phyloP scores from a whole-genome alignment of 2,329 filamentous ascomycete genomes.

The Pseudodiploospora longispora region DNA sequence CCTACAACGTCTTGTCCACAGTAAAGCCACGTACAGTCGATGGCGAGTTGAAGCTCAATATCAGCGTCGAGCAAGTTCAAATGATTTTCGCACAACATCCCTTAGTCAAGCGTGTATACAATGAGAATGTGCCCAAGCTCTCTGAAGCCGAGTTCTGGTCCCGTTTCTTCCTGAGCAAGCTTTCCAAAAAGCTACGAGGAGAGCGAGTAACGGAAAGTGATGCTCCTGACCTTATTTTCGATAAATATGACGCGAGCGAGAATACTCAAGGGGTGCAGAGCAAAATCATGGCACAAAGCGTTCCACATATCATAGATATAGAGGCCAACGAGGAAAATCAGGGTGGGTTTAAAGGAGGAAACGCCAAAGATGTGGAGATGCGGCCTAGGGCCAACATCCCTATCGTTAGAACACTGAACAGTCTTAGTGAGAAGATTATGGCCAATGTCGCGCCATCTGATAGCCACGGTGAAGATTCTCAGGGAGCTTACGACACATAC shows the following conservation, averaged over 20 bases:
- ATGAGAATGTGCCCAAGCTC: conserved; percentile 81
- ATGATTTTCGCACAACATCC: conserved; percentile 92
- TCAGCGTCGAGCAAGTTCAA: conserved; percentile 86
- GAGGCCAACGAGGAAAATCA: conserved; percentile 94
- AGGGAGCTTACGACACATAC: conserved; percentile 64
- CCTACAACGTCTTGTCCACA: conserved; percentile 88
- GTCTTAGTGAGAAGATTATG: conserved; percentile 87
- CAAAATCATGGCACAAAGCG: conserved; percentile 51
- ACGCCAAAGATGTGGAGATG: conserved; percentile 86
- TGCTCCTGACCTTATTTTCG: conserved; percentile 68
- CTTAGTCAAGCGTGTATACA: conserved; percentile 80
- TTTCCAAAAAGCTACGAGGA: conserved; percentile 87
- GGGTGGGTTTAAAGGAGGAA: conserved; percentile 72
- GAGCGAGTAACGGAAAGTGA: conserved; percentile 78
- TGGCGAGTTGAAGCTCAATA: conserved; percentile 64
- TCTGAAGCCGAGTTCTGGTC: conserved; percentile 83
- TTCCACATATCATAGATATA: conserved; percentile 86
- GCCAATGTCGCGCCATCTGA: conserved; percentile 77
- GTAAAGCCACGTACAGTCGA: conserved; percentile 58
- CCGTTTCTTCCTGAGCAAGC: conserved; percentile 81
- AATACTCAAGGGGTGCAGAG: conserved; percentile 48
- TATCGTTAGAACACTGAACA: conserved; percentile 84
- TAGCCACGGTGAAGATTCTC: conserved; percentile 48
- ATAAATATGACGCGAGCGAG: conserved; percentile 73
- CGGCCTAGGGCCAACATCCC: conserved; percentile 72